Evolutionary conservation across 2,329 filamentous ascomycete genomes (phyloP).

Genomic region (Dothistroma pini): DNA sequence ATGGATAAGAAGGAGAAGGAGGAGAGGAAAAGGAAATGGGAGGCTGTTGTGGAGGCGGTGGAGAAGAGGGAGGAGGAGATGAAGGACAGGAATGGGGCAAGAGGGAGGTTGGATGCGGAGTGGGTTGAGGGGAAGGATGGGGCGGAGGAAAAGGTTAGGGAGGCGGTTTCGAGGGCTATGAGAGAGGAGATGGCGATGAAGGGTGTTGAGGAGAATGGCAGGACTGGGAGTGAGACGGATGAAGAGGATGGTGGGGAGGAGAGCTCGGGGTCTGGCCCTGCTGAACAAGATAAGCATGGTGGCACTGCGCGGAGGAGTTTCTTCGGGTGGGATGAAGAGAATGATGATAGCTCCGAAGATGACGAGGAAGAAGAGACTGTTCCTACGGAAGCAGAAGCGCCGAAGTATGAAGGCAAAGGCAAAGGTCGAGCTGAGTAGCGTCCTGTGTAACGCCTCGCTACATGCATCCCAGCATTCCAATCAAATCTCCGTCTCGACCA

Average conservation of each 20-base stretch:
- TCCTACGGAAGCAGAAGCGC: constrained; percentile 1
- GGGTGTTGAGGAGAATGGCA: constrained; percentile 35
- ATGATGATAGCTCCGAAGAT: constrained; percentile 47
- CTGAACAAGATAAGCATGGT: constrained; percentile 35
- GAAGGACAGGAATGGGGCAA: constrained; percentile 65
- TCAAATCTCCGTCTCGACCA: not conserved
- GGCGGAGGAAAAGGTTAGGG: constrained; percentile 74
- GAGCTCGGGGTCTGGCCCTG: constrained; percentile 31
- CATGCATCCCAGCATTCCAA: not conserved
- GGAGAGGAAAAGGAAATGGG: constrained; percentile 76
- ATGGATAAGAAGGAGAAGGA: constrained; percentile 96
- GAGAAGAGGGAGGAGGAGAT: constrained; percentile 83
- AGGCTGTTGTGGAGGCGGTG: constrained; percentile 79
- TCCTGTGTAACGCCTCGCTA: not conserved
- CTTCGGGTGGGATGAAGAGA: constrained; percentile 76
- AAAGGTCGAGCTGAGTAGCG: constrained; percentile 35
- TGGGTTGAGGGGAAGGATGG: constrained; percentile 97
- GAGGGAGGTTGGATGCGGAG: constrained; percentile 68
- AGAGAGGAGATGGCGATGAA: constrained; percentile 55
- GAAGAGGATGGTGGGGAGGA: constrained; percentile 27
- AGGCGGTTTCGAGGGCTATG: constrained; percentile 69
- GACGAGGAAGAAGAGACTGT: constrained; percentile 45
- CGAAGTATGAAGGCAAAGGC: constrained; percentile 41
- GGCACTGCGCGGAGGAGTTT: constrained; percentile 50
- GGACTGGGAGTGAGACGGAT: constrained; percentile 9